These are phyloP conservation scores for Phytophthora idaei DNA, from an alignment of 352 stramenopile species.

Conservation along the genomic window DNA sequence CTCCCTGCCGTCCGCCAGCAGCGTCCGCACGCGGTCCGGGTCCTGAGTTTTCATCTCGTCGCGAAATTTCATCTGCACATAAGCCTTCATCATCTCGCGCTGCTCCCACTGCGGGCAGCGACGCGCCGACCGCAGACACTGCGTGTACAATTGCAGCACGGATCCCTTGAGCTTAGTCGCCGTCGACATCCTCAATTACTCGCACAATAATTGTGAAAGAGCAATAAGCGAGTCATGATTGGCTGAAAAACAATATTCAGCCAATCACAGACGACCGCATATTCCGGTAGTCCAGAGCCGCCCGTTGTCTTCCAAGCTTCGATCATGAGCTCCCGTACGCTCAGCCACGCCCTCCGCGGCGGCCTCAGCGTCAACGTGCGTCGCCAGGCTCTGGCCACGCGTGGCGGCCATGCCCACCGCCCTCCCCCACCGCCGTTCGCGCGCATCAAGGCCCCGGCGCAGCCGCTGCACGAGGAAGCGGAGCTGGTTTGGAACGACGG, in stretches of 20 bases:
- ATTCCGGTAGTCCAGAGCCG: conserved; percentile 33
- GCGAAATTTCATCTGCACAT: conserved; percentile 82
- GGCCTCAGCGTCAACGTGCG: conserved; percentile 61
- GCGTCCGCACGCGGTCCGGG: conserved; percentile 50
- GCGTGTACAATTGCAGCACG: conserved; percentile 69
- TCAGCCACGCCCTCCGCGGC: conserved; percentile 65
- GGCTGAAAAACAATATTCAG: conserved; percentile 22
- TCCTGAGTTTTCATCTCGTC: conserved; percentile 58
- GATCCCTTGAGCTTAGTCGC: conserved; percentile 34
- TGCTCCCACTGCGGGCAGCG: conserved; percentile 81
- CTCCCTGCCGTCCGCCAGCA: conserved; percentile 71
- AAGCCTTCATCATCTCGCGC: conserved; percentile 85
- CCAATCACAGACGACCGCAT: conserved; percentile 25
- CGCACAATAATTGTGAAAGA: conserved; percentile 11
- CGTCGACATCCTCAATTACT: neutral
- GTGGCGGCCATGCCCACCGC: conserved; percentile 59
- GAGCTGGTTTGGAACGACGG: conserved; percentile 90
- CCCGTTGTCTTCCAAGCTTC: conserved; percentile 16
- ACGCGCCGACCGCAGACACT: conserved; percentile 76
- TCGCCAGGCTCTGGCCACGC: conserved; percentile 57
- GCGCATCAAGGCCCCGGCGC: conserved; percentile 61
- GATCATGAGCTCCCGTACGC: conserved; percentile 66
- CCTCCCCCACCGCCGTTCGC: conserved; percentile 82
- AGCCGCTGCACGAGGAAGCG: conserved; percentile 76
- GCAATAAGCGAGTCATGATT: conserved; percentile 17